Base-by-base conservation (phyloP, 1,139 yeast species). In the Blastobotrys indianensis region DNA sequence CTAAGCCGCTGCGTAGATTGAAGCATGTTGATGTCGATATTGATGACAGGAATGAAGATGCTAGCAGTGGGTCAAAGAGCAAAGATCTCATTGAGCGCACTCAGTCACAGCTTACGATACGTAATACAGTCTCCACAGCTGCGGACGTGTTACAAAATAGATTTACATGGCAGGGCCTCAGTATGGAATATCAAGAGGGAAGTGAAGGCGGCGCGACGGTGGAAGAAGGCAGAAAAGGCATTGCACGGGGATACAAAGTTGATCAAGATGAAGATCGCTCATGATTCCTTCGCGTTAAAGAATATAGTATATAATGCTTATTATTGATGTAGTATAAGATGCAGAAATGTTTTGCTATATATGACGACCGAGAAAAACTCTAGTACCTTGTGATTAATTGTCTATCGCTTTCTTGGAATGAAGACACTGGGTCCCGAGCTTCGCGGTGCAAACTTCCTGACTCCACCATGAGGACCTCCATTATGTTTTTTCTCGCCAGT, bases 81-180 rank as follows among this genome's bases (percentile, higher is more conserved):
- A 66, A 59, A 2, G 74, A 74, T 32, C 63, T 86, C 50, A 82
- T 82, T 1, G 72, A 79, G 54, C 74, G 76, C 49, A 76, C 82
- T 50, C 74, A 85, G 0, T 73, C 76, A 17, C 72, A 82, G 32
- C 72, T 88, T 5, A 73, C 82, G 0, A 78, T 90, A 46, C 79
- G 79, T 51, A 80, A 80, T 37, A 87, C 97, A 0, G 84, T 86
- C 0, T 88, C 97, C 0, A 90, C 97, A 0, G 87, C 97, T 0
- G 97, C 97, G 0, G 73, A 75, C 11, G 76, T 76, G 52, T 70
- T 92, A 41, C 94, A 87, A 57, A 71, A 71, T 35, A 75, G 94
- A 59, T 70, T 73, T 17, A 51, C 64, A 5, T 92, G 98, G 98
- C 79, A 82, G 0, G 98, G 98, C 0, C 70, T 92, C 32, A 20